A percentile compares a stretch with the other conserved stretches of the same genome.
phyloP scores from a whole-genome alignment of 768 basidiomycete genomes.

The Naematelia aurantialba region DNA sequence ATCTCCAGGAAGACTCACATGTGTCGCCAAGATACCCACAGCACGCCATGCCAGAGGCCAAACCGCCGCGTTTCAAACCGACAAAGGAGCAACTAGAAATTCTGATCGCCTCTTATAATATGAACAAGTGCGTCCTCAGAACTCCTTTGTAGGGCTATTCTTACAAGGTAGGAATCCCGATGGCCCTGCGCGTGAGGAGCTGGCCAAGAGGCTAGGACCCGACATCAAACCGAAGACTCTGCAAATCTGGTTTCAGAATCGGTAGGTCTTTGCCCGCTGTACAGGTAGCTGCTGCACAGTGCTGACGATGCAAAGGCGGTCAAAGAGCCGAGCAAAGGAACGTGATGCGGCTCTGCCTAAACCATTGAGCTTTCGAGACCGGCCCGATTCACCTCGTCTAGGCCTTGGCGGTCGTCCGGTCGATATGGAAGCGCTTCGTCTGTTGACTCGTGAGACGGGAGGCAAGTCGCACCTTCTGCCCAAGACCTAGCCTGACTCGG shows the following conservation, averaged over 20 bases:
- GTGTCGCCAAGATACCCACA: background rate
- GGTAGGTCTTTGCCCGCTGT: conserved; percentile 17
- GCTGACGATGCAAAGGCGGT: conserved; percentile 15
- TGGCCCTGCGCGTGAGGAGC: conserved; percentile 22
- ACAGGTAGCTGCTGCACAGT: background rate
- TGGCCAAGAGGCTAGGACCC: conserved; percentile 27
- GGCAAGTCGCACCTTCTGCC: conserved; percentile 12
- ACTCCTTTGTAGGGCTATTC: background rate
- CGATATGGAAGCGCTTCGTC: conserved; percentile 23
- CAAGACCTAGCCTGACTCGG: conserved; percentile 1
- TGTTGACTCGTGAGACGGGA: conserved; percentile 27
- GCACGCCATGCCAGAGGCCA: conserved; percentile 9
- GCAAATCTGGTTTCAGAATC: conserved; percentile 46
- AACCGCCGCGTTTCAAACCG: conserved; percentile 38
- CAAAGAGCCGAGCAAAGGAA: conserved; percentile 39
- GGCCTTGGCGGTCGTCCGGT: background rate
- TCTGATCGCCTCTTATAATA: conserved; percentile 32
- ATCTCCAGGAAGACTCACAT: background rate
- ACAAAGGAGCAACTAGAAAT: conserved; percentile 40
- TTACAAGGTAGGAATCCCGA: conserved; percentile 32
- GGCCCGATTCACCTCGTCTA: background rate
- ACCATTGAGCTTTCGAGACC: background rate
- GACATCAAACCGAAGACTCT: conserved; percentile 37
- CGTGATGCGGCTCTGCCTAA: conserved; percentile 17
- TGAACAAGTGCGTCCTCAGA: conserved; percentile 33